Evolutionary conservation across 768 basidiomycete genomes (phyloP).

Genomic region (Leccinum subgranulosum): DNA sequence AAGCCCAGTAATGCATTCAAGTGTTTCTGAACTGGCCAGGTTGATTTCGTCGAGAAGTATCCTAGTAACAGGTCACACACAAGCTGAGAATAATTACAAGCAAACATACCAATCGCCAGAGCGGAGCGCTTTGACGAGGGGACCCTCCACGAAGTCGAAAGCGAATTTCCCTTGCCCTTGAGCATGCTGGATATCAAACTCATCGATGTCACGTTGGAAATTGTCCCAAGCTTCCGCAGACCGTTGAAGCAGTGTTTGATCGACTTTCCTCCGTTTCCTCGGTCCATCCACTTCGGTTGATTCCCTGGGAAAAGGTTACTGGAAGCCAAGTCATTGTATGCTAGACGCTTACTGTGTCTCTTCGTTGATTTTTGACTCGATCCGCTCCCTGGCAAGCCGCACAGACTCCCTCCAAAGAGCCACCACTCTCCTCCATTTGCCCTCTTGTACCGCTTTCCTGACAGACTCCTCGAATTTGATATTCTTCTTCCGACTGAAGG

Average conservation of each 20-base stretch:
- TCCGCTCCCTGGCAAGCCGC: conserved; percentile 64
- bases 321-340: not conserved
- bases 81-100: not conserved
- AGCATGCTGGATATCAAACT: conserved; percentile 89
- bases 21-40: conserved; percentile 87
- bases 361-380: conserved; percentile 37
- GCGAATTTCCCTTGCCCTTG: conserved; percentile 86
- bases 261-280: conserved; percentile 69
- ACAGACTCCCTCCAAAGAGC: conserved; percentile 81
- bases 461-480: conserved; percentile 80
- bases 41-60: conserved; percentile 96
- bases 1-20: conserved; percentile 89
- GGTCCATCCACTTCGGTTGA: conserved; percentile 44
- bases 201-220: conserved; percentile 65
- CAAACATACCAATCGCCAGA: conserved; percentile 82
- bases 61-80: conserved; percentile 43
- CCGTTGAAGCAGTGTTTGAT: conserved; percentile 37
- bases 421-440: conserved; percentile 82
- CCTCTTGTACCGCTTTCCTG: conserved; percentile 74
- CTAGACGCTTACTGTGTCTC: conserved; percentile 23
- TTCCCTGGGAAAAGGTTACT: conserved; percentile 8
- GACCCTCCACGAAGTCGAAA: conserved; percentile 94
- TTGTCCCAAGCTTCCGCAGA: conserved; percentile 60
- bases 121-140: conserved; percentile 85
- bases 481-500: conserved; percentile 90